Evolutionary conservation across 345 rosid species (phyloP), one percentile per base, ranked within the genome.

Genomic region (Populus alba): DNA sequence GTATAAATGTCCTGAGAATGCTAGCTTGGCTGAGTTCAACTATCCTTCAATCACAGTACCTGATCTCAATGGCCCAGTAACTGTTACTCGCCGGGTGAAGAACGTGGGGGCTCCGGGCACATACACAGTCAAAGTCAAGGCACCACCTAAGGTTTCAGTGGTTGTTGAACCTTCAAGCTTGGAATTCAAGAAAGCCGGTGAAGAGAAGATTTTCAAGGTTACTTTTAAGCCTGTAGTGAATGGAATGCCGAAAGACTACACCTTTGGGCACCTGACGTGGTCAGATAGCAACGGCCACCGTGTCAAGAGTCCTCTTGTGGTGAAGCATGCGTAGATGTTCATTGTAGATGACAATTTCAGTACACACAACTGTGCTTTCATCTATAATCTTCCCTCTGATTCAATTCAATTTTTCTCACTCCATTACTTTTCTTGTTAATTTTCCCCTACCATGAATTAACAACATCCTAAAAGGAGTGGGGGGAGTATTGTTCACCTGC

Each of bases 11-110:
- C 80, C 37, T 53, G 73, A 78, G 1, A 75, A 15, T 18, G 79
- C 83, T 20, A 77, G 80, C 0, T 55, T 86, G n/a, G 73, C 75
- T 5, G 86, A 87, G 41, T 69, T 91, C 27, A 89, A 91, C 73
- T 80, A 85, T 55, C 92, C 92, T 39, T 85, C 90, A 1, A 82
- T 91, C 77, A 69, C 89, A 38, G 83, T 79, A 39, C 77, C 70
- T 23, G 69, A 33, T 37, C 73, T 86, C 27, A 29, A 3, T 5
- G 38, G 25, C 47, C 35, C 62, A 17, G 18, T 67, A 1, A 33
- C 43, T 15, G 47, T 59, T 7, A 73, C 73, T 31, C 67, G 77
- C 6, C 74, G 43, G 68, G 20, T 73, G 0, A 79, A 73, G 74
- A 79, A 79, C 57, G 77, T 73, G 0, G 77, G 77, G 16, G 0